Conservation (phyloP, 345 rosid genomes). For the Euphorbia lathyris region DNA sequence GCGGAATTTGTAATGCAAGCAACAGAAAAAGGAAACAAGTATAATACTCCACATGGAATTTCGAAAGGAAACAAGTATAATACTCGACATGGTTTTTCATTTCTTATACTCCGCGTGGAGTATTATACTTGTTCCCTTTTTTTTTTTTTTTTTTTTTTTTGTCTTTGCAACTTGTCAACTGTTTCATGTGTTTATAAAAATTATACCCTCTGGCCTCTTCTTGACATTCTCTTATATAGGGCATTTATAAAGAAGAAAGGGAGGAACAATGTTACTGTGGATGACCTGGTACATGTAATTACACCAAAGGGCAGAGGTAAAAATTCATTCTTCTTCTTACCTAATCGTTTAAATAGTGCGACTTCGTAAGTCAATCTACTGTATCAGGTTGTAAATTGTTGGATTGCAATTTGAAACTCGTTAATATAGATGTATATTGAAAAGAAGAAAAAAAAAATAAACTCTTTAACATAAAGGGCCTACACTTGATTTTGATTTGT, state of each 20-base stretch:
- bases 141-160: too few species aligned
- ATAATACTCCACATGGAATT: too few species aligned
- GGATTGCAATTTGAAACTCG: not conserved
- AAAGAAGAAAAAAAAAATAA: too few species aligned
- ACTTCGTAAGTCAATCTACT: not conserved
- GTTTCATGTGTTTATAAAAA: not conserved
- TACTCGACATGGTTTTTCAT: too few species aligned
- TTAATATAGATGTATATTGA: not conserved
- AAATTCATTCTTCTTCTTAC: not conserved
- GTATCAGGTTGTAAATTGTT: not conserved
- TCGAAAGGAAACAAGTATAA: too few species aligned
- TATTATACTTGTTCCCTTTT: too few species aligned
- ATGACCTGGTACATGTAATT: constrained; percentile 71
- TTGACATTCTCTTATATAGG: constrained; percentile 28
- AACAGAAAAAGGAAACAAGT: too few species aligned
- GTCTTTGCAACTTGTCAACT: not conserved
- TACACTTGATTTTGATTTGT: not conserved
- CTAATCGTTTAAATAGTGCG: not conserved
- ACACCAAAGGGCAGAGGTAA: constrained; percentile 88
- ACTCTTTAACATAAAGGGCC: too few species aligned
- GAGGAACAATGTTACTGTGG: constrained; percentile 67
- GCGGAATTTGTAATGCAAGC: not conserved
- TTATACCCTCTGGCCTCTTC: not conserved
- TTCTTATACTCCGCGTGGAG: not conserved
- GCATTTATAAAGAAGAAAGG: constrained; percentile 73